Conservation (phyloP, 495 filamentous ascomycete genomes). For the Tuber borchii region DNA sequence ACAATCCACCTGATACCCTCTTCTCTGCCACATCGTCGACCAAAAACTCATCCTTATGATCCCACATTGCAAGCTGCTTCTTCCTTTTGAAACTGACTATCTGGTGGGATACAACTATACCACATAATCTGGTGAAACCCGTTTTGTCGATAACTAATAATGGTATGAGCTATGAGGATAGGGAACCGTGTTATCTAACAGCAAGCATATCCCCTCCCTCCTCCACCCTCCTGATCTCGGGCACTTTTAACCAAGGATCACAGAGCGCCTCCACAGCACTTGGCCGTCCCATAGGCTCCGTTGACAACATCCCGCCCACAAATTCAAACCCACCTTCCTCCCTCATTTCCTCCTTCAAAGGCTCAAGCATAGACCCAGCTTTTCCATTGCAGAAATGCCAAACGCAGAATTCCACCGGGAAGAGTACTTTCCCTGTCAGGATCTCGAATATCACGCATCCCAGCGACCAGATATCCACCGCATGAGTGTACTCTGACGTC, state of each 20-base stretch:
- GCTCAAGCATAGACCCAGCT: neutral
- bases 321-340: neutral
- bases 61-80: no score
- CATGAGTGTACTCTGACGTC: slow-evolving; percentile 12
- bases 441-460: slow-evolving; percentile 10
- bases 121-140: no score
- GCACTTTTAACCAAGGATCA: slow-evolving; percentile 4
- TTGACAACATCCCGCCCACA: slow-evolving; percentile 2
- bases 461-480: slow-evolving; percentile 15
- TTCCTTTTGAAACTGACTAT: no score
- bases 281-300: slow-evolving; percentile 3
- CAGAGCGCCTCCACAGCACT: slow-evolving; percentile 6
- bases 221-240: neutral
- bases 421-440: slow-evolving; percentile 4
- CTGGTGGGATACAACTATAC: no score
- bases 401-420: neutral
- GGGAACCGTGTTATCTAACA: no score
- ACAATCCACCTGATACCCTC: no score
- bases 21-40: no score
- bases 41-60: no score
- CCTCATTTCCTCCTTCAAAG: neutral
- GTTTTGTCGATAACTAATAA: no score
- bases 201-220: no score
- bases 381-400: neutral
- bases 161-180: no score